Evolutionary conservation across 495 filamentous ascomycete species (phyloP), one percentile per base, ranked within the genome.

Genomic region (Xylaria bambusicola): DNA sequence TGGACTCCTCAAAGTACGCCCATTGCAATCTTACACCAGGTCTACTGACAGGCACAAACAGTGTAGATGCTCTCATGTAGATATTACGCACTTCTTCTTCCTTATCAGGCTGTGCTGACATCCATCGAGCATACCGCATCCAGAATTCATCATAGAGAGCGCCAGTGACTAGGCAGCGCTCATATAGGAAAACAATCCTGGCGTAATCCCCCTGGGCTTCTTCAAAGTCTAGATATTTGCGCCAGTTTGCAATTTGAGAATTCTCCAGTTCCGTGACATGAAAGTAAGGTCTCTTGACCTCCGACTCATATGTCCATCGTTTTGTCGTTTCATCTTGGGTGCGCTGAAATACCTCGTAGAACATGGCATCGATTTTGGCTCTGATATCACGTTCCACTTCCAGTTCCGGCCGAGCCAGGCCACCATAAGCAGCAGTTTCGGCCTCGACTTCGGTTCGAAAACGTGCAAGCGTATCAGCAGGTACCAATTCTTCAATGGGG

Each of bases 101-200:
- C 70, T 96, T 96, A 47, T 79, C 84, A 0, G 82, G 65, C 66
- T 97, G 91, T 2, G 85, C 87, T 62, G 80, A 80, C 92, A 99
- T 97, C 94, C 94, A 99, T 15, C 95, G 82, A n/a, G 90, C 92
- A 75, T 96, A 99, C 1, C 94, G 87, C 56, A 95, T 82, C 94
- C 94, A 99, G 73, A 99, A 97, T 66, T 98, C 93, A 47, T 97
- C 93, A 62, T 98, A 97, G 66, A 94, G 87, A 38, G 94, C 94
- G 63, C 89, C 92, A 13, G 92, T 93, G 13, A 97, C 90, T 27
- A 99, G 74, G 63, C 91, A 97, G 31, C 94, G 87, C 74, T 99
- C 94, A 69, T 98, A 98, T 18, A 99, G 77, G 69, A 93, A 95
- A 21, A 86, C 81, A 31, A 82, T 90, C 26, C 94, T 82, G 7